Base-by-base conservation (phyloP, 768 basidiomycete species). In the Boletus subcaerulescens region DNA sequence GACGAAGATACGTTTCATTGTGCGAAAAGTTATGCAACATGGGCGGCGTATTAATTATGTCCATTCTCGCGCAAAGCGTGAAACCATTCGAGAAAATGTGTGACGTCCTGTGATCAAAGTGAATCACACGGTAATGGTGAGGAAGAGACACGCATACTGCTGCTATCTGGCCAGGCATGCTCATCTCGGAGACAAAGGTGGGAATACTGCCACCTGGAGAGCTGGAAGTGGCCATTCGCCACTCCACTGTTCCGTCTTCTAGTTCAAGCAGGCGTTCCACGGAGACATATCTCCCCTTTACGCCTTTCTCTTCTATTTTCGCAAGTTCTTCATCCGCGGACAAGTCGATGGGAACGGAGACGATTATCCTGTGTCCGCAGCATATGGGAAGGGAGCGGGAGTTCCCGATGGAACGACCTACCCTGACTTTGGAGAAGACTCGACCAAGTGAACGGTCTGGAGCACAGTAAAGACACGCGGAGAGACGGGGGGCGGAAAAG, bases 171-270 rank as follows among this genome's bases (percentile, higher is more conserved):
- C 83, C 75, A 4, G 81, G 74, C 78, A 91, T 79, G 31, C 77
- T 78, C 53, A 69, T 75, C 57, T 89, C 85, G 4, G 79, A 79
- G 55, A 91, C 53, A 58, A 86, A 87, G 15, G 74, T 71, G 1
- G 89, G 89, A 42, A 91, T 84, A 49, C 67, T 77, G 22, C 89
- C 89, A 24, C 86, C 87, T 13, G 87, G 81, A 3, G 80, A 82
- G 60, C 85, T 86, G 24, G 86, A 84, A 3, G 87, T 88, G 3
- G 88, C 89, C 89, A 91, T 89, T 39, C 81, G 76, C 89, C 89
- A 91, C 68, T 90, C 87, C 13, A 82, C 80, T 45, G 70, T 79
- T 47, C 85, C 89, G 56, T 81, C 73, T 18, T 80, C 80, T 39
- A 85, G 77, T 67, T 87, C 86, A 41, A 73, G 68, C 49, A 92